phyloP scores from a whole-genome alignment of 2,329 filamentous ascomycete genomes.

The Trichoderma gracile region DNA sequence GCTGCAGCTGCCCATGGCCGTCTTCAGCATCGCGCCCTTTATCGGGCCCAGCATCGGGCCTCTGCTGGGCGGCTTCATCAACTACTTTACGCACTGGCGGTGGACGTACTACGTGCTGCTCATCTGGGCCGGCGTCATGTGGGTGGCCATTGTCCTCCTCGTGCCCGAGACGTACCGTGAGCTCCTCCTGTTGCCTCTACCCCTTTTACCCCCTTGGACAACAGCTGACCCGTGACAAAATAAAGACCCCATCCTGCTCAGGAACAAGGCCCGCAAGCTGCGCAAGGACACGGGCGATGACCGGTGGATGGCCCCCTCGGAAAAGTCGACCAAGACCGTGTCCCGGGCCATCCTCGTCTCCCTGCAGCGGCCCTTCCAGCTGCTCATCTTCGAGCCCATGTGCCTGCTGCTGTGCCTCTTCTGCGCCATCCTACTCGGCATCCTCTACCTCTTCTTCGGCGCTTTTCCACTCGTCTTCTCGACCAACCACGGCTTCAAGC shows the following conservation, averaged over 20 bases:
- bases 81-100: constrained; percentile 70
- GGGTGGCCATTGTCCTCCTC: constrained; percentile 64
- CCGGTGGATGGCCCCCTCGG: constrained; percentile 74
- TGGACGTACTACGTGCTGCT: constrained; percentile 85
- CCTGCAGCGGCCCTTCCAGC: constrained; percentile 71
- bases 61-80: constrained; percentile 77
- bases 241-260: constrained; percentile 66
- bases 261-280: constrained; percentile 67
- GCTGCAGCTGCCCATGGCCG: constrained; percentile 78
- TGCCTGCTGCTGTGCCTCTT: constrained; percentile 78
- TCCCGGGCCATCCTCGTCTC: constrained; percentile 58
- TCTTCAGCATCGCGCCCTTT: constrained; percentile 70
- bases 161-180: constrained; percentile 85
- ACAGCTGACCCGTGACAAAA: too few relatives aligned
- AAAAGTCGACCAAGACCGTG: constrained; percentile 70
- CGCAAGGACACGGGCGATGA: constrained; percentile 77
- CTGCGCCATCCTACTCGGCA: constrained; percentile 80
- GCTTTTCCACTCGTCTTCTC: constrained; percentile 81
- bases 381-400: constrained; percentile 83
- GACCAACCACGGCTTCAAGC: constrained; percentile 70
- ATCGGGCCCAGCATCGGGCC: constrained; percentile 62
- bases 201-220: too few relatives aligned
- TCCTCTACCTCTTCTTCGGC: constrained; percentile 88
- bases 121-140: constrained; percentile 73
- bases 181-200: too few relatives aligned